phyloP scores from a whole-genome alignment of 805 yeast species.

The Pichia manshurica region DNA sequence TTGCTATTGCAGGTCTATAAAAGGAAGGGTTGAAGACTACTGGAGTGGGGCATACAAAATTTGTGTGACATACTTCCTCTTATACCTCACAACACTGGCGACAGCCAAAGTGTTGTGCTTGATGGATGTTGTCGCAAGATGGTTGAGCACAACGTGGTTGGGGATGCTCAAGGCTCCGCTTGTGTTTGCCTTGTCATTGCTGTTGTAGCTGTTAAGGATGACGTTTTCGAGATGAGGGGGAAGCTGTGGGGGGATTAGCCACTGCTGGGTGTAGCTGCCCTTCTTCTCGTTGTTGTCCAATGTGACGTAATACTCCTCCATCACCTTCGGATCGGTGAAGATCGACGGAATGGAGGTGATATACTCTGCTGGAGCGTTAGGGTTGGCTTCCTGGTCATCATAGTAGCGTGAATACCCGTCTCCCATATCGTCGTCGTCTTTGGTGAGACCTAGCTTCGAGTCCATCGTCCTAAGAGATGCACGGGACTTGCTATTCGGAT shows the following conservation, averaged over 20 bases:
- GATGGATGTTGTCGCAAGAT: slow-evolving; percentile 91
- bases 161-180: slow-evolving; percentile 90
- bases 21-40: too few relatives aligned
- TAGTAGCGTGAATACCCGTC: slow-evolving; percentile 73
- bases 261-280: slow-evolving; percentile 27
- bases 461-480: slow-evolving; percentile 39
- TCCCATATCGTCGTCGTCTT: slow-evolving; percentile 78
- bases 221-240: slow-evolving; percentile 97
- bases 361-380: slow-evolving; percentile 37
- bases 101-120: slow-evolving; percentile 92
- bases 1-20: too few relatives aligned
- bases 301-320: slow-evolving; percentile 80
- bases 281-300: slow-evolving; percentile 43
- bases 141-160: slow-evolving; percentile 89
- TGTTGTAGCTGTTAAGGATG: slow-evolving; percentile 68
- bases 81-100: slow-evolving; percentile 84
- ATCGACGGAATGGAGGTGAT: slow-evolving; percentile 68
- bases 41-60: slow-evolving; percentile 84
- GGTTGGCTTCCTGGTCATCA: slow-evolving; percentile 34
- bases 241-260: slow-evolving; percentile 87
- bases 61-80: slow-evolving; percentile 85
- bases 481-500: slow-evolving; percentile 22
- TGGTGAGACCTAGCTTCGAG: slow-evolving; percentile 56
- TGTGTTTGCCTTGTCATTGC: slow-evolving; percentile 66
- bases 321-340: slow-evolving; percentile 77